These are phyloP conservation scores for Venturia pyrina DNA, from an alignment of 2,329 filamentous ascomycete genomes.

Conservation along the genomic window DNA sequence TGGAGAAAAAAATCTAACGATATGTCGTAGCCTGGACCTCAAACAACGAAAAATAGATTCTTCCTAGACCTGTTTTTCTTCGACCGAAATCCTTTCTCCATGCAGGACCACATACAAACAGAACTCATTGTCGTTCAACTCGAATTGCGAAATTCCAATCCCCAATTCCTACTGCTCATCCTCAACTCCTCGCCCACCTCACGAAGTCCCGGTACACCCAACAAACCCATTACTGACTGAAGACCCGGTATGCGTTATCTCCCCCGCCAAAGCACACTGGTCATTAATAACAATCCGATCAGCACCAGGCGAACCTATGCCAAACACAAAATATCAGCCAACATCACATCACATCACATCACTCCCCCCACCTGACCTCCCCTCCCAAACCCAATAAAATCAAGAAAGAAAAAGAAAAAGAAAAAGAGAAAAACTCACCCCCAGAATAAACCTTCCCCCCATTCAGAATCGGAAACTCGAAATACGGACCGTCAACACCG, in stretches of 20 bases:
- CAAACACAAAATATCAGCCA: neutral
- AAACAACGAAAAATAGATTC: no score
- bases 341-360: constrained; percentile 10
- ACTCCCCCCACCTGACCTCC: no score
- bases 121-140: no score
- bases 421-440: constrained; percentile 36
- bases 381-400: no score
- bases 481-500: constrained; percentile 46
- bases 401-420: neutral
- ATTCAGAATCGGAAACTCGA: constrained; percentile 52
- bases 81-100: no score
- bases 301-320: constrained; percentile 49
- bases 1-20: no score
- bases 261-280: constrained; percentile 46
- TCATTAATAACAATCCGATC: constrained; percentile 57
- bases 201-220: constrained; percentile 38
- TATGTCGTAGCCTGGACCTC: no score
- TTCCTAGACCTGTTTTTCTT: no score
- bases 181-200: constrained; percentile 2
- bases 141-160: no score
- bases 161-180: no score
- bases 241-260: constrained; percentile 62
- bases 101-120: no score
- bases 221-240: constrained; percentile 56
- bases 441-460: constrained; percentile 43